Evolutionary conservation across 2,329 filamentous ascomycete genomes (phyloP).

Genomic region (Fusarium vanettenii): DNA sequence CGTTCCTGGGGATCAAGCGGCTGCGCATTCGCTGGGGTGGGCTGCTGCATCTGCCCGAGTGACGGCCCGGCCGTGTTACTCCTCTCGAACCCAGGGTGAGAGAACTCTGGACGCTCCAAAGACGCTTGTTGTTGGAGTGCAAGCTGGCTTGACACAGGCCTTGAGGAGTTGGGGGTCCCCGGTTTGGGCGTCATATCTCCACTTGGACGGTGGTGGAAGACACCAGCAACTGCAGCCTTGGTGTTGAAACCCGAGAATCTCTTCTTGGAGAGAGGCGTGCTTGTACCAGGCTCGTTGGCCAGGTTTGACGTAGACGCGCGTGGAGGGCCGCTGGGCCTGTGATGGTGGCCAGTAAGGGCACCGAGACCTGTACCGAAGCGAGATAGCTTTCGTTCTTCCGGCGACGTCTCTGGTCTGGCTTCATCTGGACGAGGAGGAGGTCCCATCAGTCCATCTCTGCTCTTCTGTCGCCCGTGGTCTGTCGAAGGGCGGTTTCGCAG

Average conservation of each 20-base stretch:
- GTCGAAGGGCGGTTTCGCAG: conserved; percentile 24
- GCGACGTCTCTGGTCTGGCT: conserved; percentile 32
- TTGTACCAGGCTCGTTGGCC: conserved; percentile 28
- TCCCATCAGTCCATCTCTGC: conserved; percentile 28
- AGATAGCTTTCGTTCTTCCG: conserved; percentile 53
- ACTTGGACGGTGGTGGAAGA: conserved; percentile 42
- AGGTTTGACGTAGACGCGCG: conserved; percentile 41
- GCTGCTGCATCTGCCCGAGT: conserved; percentile 28
- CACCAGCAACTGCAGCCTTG: conserved; percentile 46
- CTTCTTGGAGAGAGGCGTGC: conserved; percentile 51
- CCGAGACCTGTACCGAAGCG: conserved; percentile 50
- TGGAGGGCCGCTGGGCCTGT: conserved; percentile 27
- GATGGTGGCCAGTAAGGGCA: conserved; percentile 24
- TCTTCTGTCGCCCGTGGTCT: conserved; percentile 27
- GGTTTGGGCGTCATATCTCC: conserved; percentile 27
- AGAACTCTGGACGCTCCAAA: conserved; percentile 21
- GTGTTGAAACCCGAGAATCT: conserved; percentile 56
- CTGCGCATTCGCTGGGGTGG: conserved; percentile 1
- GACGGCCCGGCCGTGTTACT: conserved; percentile 39
- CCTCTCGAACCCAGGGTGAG: conserved; percentile 33
- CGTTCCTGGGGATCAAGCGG: conserved; percentile 27
- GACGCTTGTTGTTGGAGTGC: conserved; percentile 19
- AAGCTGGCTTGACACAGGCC: conserved; percentile 30
- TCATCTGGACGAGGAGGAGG: conserved; percentile 29
- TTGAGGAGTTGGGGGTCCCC: conserved; percentile 29